Evolutionary conservation across 1,284 basidiomycete genomes (phyloP).

Genomic region (Butyriboletus appendiculatus): DNA sequence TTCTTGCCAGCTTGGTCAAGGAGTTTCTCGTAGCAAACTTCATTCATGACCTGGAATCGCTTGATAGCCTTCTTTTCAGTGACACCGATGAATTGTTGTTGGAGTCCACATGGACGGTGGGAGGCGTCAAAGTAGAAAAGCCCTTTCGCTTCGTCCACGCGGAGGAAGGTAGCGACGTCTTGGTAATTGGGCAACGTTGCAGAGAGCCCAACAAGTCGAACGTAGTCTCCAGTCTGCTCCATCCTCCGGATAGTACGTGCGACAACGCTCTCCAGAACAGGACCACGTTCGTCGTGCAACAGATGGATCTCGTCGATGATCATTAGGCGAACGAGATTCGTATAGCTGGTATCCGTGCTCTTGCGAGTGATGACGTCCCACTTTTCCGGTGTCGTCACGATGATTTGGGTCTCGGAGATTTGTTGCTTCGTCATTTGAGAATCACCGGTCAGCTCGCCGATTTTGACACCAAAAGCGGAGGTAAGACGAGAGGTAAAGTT

Average conservation of each 20-base stretch:
- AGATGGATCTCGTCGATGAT: conserved; percentile 99
- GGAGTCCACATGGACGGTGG: conserved; percentile 87
- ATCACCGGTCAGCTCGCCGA: conserved; percentile 97
- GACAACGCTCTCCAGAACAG: conserved; percentile 92
- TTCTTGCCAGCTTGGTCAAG: conserved; percentile 92
- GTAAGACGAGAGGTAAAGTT: conserved; percentile 85
- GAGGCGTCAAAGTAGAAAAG: conserved; percentile 97
- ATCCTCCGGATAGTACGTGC: conserved; percentile 91
- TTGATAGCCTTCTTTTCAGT: conserved; percentile 99
- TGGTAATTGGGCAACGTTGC: conserved; percentile 98
- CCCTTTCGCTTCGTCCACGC: conserved; percentile 90
- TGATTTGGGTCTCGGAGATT: conserved; percentile 96
- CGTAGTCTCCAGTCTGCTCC: conserved; percentile 93
- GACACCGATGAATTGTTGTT: conserved; percentile 97
- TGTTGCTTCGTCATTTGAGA: conserved; percentile 98
- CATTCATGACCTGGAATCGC: conserved; percentile 97
- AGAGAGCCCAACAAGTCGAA: conserved; percentile 93
- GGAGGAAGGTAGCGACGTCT: conserved; percentile 98
- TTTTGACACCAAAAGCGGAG: conserved; percentile 79
- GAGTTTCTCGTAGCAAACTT: conserved; percentile 99
- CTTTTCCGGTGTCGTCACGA: conserved; percentile 99
- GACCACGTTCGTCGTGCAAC: conserved; percentile 97
- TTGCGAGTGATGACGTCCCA: conserved; percentile 99
- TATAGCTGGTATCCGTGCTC: conserved; percentile 95
- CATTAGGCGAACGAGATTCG: conserved; percentile 94